Conservation (phyloP, 352 stramenopile genomes). For the Phytophthora fragariaefolia region DNA sequence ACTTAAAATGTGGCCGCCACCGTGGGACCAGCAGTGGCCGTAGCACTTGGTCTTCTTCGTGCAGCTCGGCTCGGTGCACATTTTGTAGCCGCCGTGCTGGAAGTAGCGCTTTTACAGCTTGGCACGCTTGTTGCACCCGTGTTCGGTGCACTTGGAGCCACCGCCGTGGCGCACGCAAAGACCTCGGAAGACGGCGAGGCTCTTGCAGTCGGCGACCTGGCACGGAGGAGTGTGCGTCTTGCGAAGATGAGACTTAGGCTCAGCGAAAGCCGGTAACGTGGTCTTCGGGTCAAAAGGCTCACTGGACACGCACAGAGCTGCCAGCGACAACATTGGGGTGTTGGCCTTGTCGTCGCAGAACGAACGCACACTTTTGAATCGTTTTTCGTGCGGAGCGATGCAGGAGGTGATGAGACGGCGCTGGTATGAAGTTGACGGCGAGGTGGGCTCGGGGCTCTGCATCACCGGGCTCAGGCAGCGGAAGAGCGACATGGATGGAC, state of each 20-base stretch:
- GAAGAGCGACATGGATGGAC: conserved; percentile 39
- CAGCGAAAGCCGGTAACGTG: conserved; percentile 27
- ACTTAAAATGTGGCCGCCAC: conserved; percentile 68
- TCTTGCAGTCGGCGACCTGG: conserved; percentile 56
- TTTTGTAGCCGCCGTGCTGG: conserved; percentile 74
- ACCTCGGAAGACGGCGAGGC: conserved; percentile 50
- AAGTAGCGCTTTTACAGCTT: conserved; percentile 74
- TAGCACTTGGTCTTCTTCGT: conserved; percentile 71
- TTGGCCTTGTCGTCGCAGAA: conserved; percentile 40
- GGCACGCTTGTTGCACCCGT: conserved; percentile 57
- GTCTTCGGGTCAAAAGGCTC: conserved; percentile 26
- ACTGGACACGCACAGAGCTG: conserved; percentile 36
- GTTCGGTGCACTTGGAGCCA: conserved; percentile 50
- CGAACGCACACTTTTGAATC: conserved; percentile 42
- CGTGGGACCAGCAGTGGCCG: conserved; percentile 76
- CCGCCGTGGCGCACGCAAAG: conserved; percentile 57
- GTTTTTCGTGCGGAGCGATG: conserved; percentile 48
- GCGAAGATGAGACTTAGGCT: conserved; percentile 8
- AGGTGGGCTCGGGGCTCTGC: conserved; percentile 30
- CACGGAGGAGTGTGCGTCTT: conserved; percentile 52
- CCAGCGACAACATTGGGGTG: conserved; percentile 38
- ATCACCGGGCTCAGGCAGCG: conserved; percentile 30
- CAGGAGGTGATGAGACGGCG: conserved; percentile 44
- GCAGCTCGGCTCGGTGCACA: conserved; percentile 63
- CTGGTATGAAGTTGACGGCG: conserved; percentile 32